Conservation (phyloP, 2,329 filamentous ascomycete genomes). For the Fusarium sacchari region DNA sequence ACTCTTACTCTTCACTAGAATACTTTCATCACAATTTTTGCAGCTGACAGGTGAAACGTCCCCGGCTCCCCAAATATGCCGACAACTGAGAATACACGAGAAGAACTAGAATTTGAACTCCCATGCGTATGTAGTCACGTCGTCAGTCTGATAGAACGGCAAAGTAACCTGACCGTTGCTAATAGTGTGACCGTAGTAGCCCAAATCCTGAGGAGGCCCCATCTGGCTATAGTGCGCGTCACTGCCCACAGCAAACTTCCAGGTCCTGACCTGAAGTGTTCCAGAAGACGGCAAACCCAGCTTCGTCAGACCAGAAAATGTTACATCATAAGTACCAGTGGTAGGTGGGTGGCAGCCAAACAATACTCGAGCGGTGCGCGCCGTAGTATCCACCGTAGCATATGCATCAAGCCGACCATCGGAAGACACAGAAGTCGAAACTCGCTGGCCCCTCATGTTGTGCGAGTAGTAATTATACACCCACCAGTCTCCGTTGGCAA, state of each 20-base stretch:
- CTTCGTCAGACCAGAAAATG: not conserved
- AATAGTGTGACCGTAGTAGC: not conserved
- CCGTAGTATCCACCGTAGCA: not conserved
- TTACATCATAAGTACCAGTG: not conserved
- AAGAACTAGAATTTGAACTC: not conserved
- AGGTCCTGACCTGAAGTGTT: not conserved
- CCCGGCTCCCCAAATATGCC: too few species aligned
- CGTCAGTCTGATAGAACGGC: not conserved
- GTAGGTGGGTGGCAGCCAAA: not conserved
- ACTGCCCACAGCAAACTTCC: not conserved
- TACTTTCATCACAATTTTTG: too few species aligned
- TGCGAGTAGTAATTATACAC: not conserved
- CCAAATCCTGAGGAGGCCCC: not conserved
- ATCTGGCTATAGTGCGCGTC: not conserved
- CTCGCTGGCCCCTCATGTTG: not conserved
- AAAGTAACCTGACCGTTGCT: not conserved
- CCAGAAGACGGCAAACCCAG: not conserved
- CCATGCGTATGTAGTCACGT: not conserved
- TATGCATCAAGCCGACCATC: not conserved
- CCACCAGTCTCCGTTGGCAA: not conserved
- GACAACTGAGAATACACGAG: not conserved
- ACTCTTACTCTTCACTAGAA: not conserved
- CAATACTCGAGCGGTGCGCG: not conserved
- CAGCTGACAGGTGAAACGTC: accelerated
- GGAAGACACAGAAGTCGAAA: not conserved